These are phyloP conservation scores for Phallus indusiatus DNA, from an alignment of 768 basidiomycete genomes.

Conservation along the genomic window DNA sequence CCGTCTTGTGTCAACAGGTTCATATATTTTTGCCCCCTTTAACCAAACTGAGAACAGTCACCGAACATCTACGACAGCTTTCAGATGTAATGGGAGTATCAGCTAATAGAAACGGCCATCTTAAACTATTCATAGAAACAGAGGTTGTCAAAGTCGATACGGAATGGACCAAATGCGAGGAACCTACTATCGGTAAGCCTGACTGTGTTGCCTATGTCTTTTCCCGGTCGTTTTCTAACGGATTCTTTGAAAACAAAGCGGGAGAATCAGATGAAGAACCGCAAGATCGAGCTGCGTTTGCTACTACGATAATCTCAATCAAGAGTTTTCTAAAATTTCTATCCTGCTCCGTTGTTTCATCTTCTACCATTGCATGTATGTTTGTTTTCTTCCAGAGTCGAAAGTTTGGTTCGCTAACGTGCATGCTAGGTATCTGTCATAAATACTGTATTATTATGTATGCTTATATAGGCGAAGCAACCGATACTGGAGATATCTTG, in stretches of 20 bases:
- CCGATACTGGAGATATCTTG: conserved; percentile 72
- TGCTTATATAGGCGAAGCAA: conserved; percentile 77
- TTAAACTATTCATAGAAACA: conserved; percentile 48
- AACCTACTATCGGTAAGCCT: conserved; percentile 44
- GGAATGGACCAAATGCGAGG: conserved; percentile 64
- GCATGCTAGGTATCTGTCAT: conserved; percentile 59
- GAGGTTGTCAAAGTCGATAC: conserved; percentile 74
- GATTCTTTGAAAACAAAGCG: conserved; percentile 17
- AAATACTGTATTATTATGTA: conserved; percentile 81
- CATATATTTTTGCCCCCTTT: conserved; percentile 72
- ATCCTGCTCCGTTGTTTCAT: conserved; percentile 69
- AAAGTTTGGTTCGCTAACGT: background rate
- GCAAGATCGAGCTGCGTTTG: conserved; percentile 46
- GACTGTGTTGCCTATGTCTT: background rate
- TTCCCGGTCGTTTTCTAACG: conserved; percentile 4
- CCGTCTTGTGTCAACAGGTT: conserved; percentile 34
- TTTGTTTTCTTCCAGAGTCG: conserved; percentile 3
- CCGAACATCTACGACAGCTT: conserved; percentile 63
- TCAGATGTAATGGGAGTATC: conserved; percentile 60
- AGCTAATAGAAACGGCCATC: conserved; percentile 54
- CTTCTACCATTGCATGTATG: conserved; percentile 79
- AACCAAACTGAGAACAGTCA: conserved; percentile 65
- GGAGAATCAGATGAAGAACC: conserved; percentile 19
- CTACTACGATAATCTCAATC: conserved; percentile 59
- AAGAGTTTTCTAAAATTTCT: conserved; percentile 76